phyloP scores from a whole-genome alignment of 768 basidiomycete genomes.

The Wakefieldia striispora region DNA sequence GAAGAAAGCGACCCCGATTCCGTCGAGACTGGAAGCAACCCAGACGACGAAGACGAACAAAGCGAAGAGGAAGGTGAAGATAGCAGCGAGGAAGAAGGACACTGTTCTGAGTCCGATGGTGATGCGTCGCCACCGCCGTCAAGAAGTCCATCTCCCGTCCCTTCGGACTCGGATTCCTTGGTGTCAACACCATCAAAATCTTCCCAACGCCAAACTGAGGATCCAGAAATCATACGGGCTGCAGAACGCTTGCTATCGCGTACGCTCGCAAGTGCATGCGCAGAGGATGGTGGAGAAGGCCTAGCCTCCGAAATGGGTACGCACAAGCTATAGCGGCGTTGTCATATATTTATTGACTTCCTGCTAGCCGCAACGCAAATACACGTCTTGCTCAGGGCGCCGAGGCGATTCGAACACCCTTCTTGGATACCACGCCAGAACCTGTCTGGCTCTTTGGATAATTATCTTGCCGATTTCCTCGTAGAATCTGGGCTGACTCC shows the following conservation, averaged over 20 bases:
- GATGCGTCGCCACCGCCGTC: constrained; percentile 17
- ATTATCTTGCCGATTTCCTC: constrained; percentile 35
- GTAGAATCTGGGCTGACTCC: constrained; percentile 18
- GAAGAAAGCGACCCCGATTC: background rate
- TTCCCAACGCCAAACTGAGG: constrained; percentile 22
- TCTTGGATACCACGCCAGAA: constrained; percentile 49
- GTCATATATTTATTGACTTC: background rate
- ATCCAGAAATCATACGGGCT: constrained; percentile 32
- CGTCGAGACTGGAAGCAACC: background rate
- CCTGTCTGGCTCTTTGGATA: constrained; percentile 37
- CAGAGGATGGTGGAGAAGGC: constrained; percentile 38
- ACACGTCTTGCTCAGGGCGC: constrained; percentile 46
- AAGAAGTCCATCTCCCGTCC: constrained; percentile 25
- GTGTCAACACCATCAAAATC: constrained; percentile 17
- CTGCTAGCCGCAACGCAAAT: constrained; percentile 44
- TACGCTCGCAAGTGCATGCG: constrained; percentile 43
- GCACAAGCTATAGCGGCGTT: background rate
- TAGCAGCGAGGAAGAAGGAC: constrained; percentile 12
- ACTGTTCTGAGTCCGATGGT: constrained; percentile 5
- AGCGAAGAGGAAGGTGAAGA: background rate
- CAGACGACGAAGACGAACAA: constrained; percentile 8
- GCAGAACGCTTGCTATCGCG: constrained; percentile 45
- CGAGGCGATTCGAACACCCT: constrained; percentile 45
- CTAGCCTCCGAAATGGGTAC: constrained; percentile 42
- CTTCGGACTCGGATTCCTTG: constrained; percentile 21